These are phyloP conservation scores for Panicum virgatum DNA, from an alignment of 202 grass and related monocot genomes.

Conservation along the genomic window DNA sequence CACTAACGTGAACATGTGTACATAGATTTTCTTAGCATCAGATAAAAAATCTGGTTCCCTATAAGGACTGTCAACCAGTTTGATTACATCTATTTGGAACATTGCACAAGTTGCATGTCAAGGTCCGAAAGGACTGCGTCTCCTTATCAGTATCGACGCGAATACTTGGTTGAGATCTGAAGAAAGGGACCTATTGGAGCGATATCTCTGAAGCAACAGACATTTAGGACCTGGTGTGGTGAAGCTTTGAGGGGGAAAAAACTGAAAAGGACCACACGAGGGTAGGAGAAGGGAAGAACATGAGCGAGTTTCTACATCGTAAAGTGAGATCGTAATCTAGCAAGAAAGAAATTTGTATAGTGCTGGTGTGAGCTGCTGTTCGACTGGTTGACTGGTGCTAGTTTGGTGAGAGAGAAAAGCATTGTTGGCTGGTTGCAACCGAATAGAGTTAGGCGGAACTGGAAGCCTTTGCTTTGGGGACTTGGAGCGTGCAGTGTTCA, in stretches of 20 bases:
- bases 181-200: neutral
- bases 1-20: neutral
- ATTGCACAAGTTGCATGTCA: neutral
- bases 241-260: neutral
- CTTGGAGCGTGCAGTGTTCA: too few relatives aligned
- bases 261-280: neutral
- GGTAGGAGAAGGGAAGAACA: neutral
- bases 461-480: neutral
- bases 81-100: neutral
- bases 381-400: too few relatives aligned
- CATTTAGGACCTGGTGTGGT: neutral
- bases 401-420: too few relatives aligned
- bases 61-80: neutral
- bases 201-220: neutral
- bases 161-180: neutral
- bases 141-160: neutral
- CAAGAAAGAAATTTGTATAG: neutral
- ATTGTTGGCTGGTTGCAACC: too few relatives aligned
- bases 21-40: neutral
- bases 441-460: too few relatives aligned
- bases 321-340: neutral
- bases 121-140: neutral
- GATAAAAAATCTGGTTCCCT: too few relatives aligned
- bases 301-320: neutral
- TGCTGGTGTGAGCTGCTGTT: neutral